Conservation (phyloP, 2,329 filamentous ascomycete species). For the Phyllosticta ampelicida region DNA sequence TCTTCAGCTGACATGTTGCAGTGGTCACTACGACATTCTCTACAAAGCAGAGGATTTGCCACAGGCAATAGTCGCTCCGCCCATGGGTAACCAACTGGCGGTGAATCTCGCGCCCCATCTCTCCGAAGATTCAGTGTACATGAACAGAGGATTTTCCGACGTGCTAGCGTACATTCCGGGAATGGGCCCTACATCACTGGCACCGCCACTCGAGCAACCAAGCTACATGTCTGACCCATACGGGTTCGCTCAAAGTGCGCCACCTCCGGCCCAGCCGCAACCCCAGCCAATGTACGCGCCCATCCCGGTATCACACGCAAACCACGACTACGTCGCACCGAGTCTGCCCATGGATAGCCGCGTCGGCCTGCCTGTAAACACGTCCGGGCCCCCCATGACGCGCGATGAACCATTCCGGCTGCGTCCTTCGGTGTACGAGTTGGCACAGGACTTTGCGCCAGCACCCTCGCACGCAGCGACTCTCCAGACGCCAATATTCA, state of each 20-base stretch:
- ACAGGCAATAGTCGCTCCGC: constrained; percentile 19
- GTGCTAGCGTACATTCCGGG: constrained; percentile 35
- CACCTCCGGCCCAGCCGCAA: constrained; percentile 21
- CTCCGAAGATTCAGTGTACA: constrained; percentile 29
- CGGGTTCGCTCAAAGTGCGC: constrained; percentile 28
- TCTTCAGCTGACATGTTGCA: constrained; percentile 23
- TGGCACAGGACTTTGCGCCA: constrained; percentile 32
- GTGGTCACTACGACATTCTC: constrained; percentile 87
- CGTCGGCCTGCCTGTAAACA: constrained; percentile 6
- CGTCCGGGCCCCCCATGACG: constrained; percentile 18
- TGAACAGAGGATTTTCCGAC: constrained; percentile 22
- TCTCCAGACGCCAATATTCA: constrained; percentile 40
- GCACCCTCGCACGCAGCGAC: constrained; percentile 27
- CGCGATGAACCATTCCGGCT: constrained; percentile 31
- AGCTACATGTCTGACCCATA: constrained; percentile 9
- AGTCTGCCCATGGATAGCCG: constrained; percentile 2
- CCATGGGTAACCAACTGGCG: constrained; percentile 23
- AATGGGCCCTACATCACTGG: constrained; percentile 33
- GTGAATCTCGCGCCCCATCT: constrained; percentile 12
- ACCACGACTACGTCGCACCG: constrained; percentile 24
- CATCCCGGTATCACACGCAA: constrained; percentile 19
- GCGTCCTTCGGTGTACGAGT: constrained; percentile 35
- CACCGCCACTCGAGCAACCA: constrained; percentile 19
- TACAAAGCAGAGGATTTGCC: constrained; percentile 54
- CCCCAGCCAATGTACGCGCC: constrained; percentile 22